A percentile compares a stretch with the other conserved stretches of the same genome.
Evolutionary conservation across 2,329 filamentous ascomycete species (phyloP).

Genomic region (Cordyceps tenuipes): DNA sequence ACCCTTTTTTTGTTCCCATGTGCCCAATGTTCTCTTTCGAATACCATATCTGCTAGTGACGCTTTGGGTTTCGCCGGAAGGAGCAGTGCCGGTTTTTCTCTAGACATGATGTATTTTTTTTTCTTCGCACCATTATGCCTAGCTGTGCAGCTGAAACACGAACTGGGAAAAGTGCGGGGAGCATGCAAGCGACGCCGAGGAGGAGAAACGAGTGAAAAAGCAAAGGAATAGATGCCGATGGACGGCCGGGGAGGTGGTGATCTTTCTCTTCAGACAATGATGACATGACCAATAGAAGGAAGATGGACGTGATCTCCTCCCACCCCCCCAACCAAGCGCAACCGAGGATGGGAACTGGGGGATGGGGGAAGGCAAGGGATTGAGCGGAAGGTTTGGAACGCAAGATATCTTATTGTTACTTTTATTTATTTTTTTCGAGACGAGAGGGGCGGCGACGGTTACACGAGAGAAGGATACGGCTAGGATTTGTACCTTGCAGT

Average conservation of each 20-base stretch:
- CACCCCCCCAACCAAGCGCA: background rate
- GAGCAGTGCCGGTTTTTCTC: slow-evolving; percentile 2
- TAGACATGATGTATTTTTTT: slow-evolving; percentile 6
- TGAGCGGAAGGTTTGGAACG: background rate
- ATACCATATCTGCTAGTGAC: background rate
- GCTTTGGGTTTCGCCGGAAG: slow-evolving; percentile 2
- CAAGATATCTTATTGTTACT: slow-evolving; percentile 2
- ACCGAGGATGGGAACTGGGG: background rate
- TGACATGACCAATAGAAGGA: slow-evolving; percentile 3
- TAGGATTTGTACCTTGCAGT: background rate
- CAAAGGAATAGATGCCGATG: background rate
- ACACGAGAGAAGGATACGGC: background rate
- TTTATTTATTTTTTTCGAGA: background rate
- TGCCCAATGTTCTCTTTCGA: background rate
- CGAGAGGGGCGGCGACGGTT: background rate
- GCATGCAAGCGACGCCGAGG: background rate
- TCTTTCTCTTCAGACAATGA: background rate
- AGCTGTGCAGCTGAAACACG: background rate
- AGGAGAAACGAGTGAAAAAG: background rate
- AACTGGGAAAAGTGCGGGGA: background rate
- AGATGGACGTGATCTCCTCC: background rate
- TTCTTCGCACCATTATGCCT: background rate
- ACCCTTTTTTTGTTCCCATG: slow-evolving; percentile 1
- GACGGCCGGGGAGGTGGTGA: background rate
- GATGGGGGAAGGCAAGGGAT: background rate